Evolutionary conservation across 495 filamentous ascomycete genomes (phyloP).

Genomic region (Immersiella caudata): DNA sequence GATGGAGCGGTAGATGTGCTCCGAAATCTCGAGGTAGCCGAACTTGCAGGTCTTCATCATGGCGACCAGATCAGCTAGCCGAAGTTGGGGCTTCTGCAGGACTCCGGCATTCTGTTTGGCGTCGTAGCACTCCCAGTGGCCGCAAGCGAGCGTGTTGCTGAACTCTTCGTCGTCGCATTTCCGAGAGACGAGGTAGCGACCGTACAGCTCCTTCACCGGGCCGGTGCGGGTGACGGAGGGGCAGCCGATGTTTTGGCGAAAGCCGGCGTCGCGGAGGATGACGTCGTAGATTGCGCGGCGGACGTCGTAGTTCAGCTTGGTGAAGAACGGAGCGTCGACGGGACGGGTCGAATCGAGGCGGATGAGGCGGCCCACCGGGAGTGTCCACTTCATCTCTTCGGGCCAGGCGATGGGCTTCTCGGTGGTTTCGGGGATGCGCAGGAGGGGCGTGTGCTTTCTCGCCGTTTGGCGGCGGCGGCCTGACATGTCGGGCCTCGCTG

Average conservation of each 20-base stretch:
- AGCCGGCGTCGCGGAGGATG: slow-evolving; percentile 17
- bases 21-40: slow-evolving; percentile 25
- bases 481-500: not conserved
- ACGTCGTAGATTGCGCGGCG: slow-evolving; percentile 19
- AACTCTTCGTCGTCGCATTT: slow-evolving; percentile 16
- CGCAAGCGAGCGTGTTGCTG: slow-evolving; percentile 6
- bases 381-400: slow-evolving; percentile 8
- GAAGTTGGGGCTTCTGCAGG: not conserved
- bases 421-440: slow-evolving; percentile 1
- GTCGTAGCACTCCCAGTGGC: slow-evolving; percentile 21
- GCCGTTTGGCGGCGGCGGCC: slow-evolving; percentile 2
- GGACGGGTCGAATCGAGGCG: not conserved
- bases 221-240: slow-evolving; percentile 18
- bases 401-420: slow-evolving; percentile 15
- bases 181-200: slow-evolving; percentile 3
- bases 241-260: slow-evolving; percentile 21
- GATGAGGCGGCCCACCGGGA: slow-evolving; percentile 15
- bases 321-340: slow-evolving; percentile 15
- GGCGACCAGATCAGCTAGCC: slow-evolving; percentile 12
- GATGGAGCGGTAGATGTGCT: slow-evolving; percentile 17
- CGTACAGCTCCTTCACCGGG: slow-evolving; percentile 10
- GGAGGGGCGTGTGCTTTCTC: not conserved
- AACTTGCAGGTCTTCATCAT: slow-evolving; percentile 24
- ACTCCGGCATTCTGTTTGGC: not conserved
- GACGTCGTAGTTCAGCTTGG: slow-evolving; percentile 19